Evolutionary conservation across 169 alveolate genomes (phyloP), one percentile per base, ranked within the genome.

Genomic region (Cryptosporidium parvum): DNA sequence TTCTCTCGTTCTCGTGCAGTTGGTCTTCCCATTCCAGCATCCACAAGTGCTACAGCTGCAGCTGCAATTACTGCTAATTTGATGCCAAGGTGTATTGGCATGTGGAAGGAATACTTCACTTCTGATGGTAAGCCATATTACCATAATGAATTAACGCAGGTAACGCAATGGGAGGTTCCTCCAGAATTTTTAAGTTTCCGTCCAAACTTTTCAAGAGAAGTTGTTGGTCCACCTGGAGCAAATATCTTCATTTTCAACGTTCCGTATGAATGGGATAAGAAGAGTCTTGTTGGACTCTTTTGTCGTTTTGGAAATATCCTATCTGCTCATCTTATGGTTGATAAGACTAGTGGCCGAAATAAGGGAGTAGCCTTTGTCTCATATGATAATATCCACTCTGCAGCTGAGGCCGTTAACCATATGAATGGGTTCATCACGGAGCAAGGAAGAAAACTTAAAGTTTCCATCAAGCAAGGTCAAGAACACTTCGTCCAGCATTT

Each of bases 141-240:
- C 73, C 93, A 93, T 91, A 95, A 94, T 85, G 96, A 93, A 68
- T 94, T 93, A 68, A 93, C 97, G 8, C 95, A 94, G 59, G 91
- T 93, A 44, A 95, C 97, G 0, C 97, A 95, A 69, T 96, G 98
- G 98, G 98, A 95, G 87, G 91, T 92, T 91, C 98, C 98, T 26
- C 93, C 94, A 52, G 98, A 96, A 53, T 93, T 96, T 56, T 95
- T 93, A 44, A 89, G 70, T 29, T 71, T 86, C 39, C 86, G 86
- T 70, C 91, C 94, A 85, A 44, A 91, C 51, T 80, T 75, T 73
- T 86, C 91, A 7, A 73, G 92, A 21, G 92, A 95, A 23, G 85
- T 85, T 21, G 93, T 91, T 39, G 98, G 98, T 8, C 98, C 98
- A 16, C 96, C 96, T 1, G 98, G 98, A n/a, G 96, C 98, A 35